These are phyloP conservation scores for Clonostachys byssicola DNA, from an alignment of 2,329 filamentous ascomycete species.

Conservation along the genomic window DNA sequence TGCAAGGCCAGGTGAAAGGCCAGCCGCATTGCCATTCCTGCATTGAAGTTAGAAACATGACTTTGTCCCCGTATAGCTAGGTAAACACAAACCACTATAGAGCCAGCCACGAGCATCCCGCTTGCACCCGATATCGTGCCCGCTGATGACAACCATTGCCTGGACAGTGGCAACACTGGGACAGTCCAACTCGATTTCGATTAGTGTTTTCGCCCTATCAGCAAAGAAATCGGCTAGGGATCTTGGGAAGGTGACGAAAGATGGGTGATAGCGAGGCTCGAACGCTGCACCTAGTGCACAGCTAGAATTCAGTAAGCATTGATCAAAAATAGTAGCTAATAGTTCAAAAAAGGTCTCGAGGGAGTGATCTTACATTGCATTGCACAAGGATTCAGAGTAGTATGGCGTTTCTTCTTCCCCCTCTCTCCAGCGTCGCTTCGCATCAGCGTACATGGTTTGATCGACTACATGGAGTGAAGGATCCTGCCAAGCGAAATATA, in stretches of 20 bases:
- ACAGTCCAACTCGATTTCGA: conserved; percentile 17
- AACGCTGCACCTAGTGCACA: conserved; percentile 35
- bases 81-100: conserved; percentile 11
- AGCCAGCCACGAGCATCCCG: conserved; percentile 16
- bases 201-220: conserved; percentile 13
- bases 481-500: conserved; percentile 14
- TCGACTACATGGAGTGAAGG: conserved; percentile 14
- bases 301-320: conserved; percentile 13
- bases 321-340: not conserved
- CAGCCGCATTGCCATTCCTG: conserved; percentile 18
- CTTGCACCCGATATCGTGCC: conserved; percentile 15
- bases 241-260: conserved; percentile 18
- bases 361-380: conserved; percentile 14
- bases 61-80: not conserved
- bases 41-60: conserved; percentile 11
- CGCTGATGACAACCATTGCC: conserved; percentile 15
- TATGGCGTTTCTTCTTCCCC: conserved; percentile 14
- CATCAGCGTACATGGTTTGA: conserved; percentile 9
- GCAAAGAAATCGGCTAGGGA: conserved; percentile 21
- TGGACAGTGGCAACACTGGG: conserved; percentile 16
- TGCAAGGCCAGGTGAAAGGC: conserved; percentile 17
- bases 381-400: conserved; percentile 17
- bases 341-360: not conserved
- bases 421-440: conserved; percentile 7
- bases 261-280: not conserved